These are phyloP conservation scores for Tetradesmus lagerheimii DNA, from an alignment of 139 green algal species.

Conservation along the genomic window DNA sequence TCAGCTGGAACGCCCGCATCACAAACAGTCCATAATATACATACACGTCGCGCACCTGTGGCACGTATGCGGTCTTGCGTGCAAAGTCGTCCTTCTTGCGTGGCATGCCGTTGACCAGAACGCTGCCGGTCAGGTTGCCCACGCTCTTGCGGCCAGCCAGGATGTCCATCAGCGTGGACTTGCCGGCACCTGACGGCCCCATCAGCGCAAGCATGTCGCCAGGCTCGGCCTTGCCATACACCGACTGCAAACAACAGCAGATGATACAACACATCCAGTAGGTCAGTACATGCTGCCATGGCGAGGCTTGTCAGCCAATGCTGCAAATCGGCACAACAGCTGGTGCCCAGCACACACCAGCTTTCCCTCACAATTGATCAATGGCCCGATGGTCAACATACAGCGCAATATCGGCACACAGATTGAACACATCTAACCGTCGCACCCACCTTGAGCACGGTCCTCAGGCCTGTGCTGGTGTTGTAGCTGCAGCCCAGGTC, in stretches of 20 bases:
- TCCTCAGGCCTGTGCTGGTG: constrained; percentile 50
- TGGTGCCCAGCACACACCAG: too few species aligned
- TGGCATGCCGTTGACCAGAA: constrained; percentile 72
- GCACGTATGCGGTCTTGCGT: constrained; percentile 60
- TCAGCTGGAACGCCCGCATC: not conserved
- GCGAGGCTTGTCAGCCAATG: too few species aligned
- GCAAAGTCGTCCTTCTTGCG: constrained; percentile 44
- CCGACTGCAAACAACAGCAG: constrained; percentile 16
- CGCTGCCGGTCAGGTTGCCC: constrained; percentile 60
- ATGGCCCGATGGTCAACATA: too few species aligned
- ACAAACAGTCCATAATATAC: not conserved
- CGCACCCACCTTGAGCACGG: constrained; percentile 51
- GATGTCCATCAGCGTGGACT: constrained; percentile 73
- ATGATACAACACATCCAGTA: too few species aligned
- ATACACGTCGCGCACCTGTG: constrained; percentile 51
- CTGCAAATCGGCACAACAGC: too few species aligned
- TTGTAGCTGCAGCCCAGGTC: constrained; percentile 60
- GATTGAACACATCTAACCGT: not conserved
- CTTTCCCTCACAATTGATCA: too few species aligned
- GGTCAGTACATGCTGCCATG: too few species aligned
- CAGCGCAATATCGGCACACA: not conserved
- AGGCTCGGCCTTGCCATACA: constrained; percentile 53
- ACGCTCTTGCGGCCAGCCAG: constrained; percentile 63
- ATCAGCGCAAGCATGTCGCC: constrained; percentile 66
- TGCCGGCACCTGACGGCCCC: constrained; percentile 56